Evolutionary conservation across 2,329 filamentous ascomycete species (phyloP).

Genomic region (Stachybotrys echinatus): DNA sequence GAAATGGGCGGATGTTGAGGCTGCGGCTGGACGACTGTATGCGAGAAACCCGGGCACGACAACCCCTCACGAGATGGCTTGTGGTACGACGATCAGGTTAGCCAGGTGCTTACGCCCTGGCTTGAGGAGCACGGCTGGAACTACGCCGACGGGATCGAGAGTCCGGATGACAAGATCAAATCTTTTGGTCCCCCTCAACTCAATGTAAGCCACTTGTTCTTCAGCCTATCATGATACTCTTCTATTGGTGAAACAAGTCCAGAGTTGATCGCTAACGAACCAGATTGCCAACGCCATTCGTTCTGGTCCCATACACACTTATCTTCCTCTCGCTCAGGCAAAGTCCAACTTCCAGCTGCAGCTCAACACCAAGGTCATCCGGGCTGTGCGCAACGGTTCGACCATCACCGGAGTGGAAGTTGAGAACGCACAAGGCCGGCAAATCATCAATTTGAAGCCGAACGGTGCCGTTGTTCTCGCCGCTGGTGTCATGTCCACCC

Average conservation of each 20-base stretch:
- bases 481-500: conserved; percentile 61
- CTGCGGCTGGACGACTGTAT: conserved; percentile 57
- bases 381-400: conserved; percentile 56
- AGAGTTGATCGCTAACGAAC: conserved; percentile 62
- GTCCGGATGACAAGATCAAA: conserved; percentile 58
- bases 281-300: conserved; percentile 58
- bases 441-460: conserved; percentile 54
- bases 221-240: neutral
- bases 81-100: conserved; percentile 62
- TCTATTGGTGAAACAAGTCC: too few relatives aligned
- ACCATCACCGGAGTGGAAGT: conserved; percentile 61
- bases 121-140: conserved; percentile 59
- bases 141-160: conserved; percentile 53
- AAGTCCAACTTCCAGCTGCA: conserved; percentile 61
- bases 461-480: conserved; percentile 61
- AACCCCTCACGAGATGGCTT: conserved; percentile 56
- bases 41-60: conserved; percentile 44
- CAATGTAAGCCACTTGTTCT: neutral
- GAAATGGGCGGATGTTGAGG: conserved; percentile 47
- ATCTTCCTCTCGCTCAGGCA: conserved; percentile 55
- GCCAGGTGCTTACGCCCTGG: conserved; percentile 53
- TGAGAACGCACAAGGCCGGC: conserved; percentile 45
- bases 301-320: conserved; percentile 66
- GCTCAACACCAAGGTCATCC: conserved; percentile 57
- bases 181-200: neutral